These are phyloP conservation scores for Xylariaceae sp. DNA, from an alignment of 2,329 filamentous ascomycete species.

Conservation along the genomic window DNA sequence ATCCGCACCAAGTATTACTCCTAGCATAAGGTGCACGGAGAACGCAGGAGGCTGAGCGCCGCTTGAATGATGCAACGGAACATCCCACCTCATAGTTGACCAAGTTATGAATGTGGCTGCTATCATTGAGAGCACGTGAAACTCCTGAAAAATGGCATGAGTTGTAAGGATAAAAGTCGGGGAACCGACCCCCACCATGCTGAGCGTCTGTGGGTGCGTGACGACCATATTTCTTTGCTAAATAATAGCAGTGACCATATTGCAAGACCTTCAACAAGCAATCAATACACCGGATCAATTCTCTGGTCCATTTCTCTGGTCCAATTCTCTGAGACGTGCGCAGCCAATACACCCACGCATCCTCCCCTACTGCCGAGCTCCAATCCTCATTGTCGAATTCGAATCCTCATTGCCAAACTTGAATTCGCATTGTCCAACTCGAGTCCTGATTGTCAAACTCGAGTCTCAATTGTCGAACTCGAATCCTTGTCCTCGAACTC, in stretches of 20 bases:
- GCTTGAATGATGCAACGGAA: not conserved
- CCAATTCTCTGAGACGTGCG: not conserved
- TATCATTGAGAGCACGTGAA: not conserved
- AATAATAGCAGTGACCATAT: not conserved
- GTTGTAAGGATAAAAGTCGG: not conserved
- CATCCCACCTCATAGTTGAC: not conserved
- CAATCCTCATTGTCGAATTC: too few relatives aligned
- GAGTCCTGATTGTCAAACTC: too few relatives aligned
- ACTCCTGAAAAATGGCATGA: not conserved
- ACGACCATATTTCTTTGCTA: not conserved
- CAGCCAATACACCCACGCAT: not conserved
- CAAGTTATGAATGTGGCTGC: not conserved
- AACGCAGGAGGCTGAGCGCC: not conserved
- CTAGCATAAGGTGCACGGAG: not conserved
- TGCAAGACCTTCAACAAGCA: not conserved
- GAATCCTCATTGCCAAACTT: too few relatives aligned
- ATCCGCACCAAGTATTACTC: too few relatives aligned
- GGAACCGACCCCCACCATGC: too few relatives aligned
- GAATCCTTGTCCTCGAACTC: too few relatives aligned
- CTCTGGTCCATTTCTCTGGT: too few relatives aligned
- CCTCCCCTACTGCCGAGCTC: too few relatives aligned
- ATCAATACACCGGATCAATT: not conserved
- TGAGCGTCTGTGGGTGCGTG: not conserved
- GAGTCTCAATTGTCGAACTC: too few relatives aligned
- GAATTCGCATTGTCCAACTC: too few relatives aligned